Conservation (phyloP, 2,329 filamentous ascomycete species). For the Clarireedia monteithiana region DNA sequence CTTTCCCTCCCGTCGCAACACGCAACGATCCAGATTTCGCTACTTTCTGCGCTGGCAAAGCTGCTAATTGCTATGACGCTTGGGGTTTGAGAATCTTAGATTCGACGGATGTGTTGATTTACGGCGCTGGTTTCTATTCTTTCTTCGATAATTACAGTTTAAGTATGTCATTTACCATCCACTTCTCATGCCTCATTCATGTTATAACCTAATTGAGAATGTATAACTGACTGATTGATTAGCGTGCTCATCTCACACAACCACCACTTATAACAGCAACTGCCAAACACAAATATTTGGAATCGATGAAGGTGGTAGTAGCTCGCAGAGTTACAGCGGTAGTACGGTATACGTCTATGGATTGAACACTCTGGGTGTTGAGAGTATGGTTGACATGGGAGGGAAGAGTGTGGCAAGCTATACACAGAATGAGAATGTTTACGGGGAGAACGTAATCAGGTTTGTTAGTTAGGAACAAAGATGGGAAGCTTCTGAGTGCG, state of each 20-base stretch:
- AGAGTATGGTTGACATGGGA: slow-evolving; percentile 17
- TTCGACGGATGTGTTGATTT: slow-evolving; percentile 39
- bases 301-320: slow-evolving; percentile 12
- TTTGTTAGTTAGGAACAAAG: slow-evolving; percentile 7
- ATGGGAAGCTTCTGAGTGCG: too few relatives aligned
- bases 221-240: not conserved
- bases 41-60: slow-evolving; percentile 31
- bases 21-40: slow-evolving; percentile 43
- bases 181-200: not conserved
- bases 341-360: slow-evolving; percentile 15
- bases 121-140: slow-evolving; percentile 48
- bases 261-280: slow-evolving; percentile 9
- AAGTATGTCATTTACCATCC: slow-evolving; percentile 10
- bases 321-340: not conserved
- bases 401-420: slow-evolving; percentile 10
- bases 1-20: slow-evolving; percentile 40
- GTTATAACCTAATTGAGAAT: not conserved
- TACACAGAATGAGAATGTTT: slow-evolving; percentile 15
- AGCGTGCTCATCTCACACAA: slow-evolving; percentile 12
- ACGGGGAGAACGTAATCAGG: slow-evolving; percentile 14
- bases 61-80: slow-evolving; percentile 43
- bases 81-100: slow-evolving; percentile 58
- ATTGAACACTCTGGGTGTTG: slow-evolving; percentile 17
- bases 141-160: slow-evolving; percentile 51
- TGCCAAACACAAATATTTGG: slow-evolving; percentile 19